Evolutionary conservation across 2,329 filamentous ascomycete genomes (phyloP).

Genomic region (Diaporthe caulivora): DNA sequence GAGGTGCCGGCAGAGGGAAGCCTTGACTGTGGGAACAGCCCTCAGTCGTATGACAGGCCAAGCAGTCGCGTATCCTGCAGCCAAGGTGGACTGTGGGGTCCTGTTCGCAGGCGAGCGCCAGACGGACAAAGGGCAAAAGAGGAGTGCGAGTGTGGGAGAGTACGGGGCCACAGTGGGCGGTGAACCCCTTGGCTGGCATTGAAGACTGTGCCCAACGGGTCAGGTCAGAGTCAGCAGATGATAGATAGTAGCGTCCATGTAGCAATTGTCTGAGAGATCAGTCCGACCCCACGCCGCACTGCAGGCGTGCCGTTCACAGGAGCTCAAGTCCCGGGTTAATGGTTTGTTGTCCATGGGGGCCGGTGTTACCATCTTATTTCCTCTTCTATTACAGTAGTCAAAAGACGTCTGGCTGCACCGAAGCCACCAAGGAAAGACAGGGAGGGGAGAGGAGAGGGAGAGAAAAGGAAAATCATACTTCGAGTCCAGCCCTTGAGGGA

Average conservation of each 20-base stretch:
- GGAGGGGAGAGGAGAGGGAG: too few species aligned
- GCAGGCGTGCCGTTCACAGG: neutral
- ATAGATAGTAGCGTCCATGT: neutral
- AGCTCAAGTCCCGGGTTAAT: neutral
- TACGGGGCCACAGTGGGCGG: slow-evolving; percentile 8
- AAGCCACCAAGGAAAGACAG: neutral
- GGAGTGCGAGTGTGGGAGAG: neutral
- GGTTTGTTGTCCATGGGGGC: neutral
- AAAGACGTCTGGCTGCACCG: neutral
- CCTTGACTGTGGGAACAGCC: slow-evolving; percentile 7
- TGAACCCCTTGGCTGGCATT: neutral
- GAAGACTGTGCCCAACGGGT: neutral
- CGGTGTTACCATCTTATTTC: slow-evolving; percentile 3
- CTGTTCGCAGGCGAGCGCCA: neutral
- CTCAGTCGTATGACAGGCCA: slow-evolving; percentile 1
- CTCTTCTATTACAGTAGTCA: neutral
- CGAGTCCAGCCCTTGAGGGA: slow-evolving; percentile 3
- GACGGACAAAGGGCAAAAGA: neutral
- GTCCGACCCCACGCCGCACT: neutral
- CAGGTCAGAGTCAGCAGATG: neutral
- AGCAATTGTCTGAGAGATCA: neutral
- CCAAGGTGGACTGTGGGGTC: slow-evolving; percentile 11
- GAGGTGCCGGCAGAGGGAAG: neutral
- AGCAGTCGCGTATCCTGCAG: slow-evolving; percentile 5
- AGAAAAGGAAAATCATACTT: neutral